Percentiles rank a stretch among this genome's conserved stretches.
Evolutionary conservation across 805 yeast genomes (phyloP).

Genomic region (Starmerella asiatica): DNA sequence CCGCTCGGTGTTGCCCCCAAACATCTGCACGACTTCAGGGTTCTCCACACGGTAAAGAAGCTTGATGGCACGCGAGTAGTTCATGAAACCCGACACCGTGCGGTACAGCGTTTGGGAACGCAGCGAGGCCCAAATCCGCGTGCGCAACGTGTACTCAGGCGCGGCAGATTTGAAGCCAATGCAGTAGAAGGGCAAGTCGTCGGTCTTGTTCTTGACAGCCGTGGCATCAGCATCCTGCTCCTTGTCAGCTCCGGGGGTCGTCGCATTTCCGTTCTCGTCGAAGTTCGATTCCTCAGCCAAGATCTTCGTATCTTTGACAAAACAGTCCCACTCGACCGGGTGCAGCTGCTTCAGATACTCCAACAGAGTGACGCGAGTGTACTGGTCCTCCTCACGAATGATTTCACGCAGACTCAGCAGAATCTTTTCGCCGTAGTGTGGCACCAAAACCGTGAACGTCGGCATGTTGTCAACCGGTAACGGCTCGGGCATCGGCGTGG

Average conservation of each 20-base stretch:
- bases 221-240: conserved; percentile 42
- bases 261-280: conserved; percentile 35
- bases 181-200: conserved; percentile 86
- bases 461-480: conserved; percentile 99
- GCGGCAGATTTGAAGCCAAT: conserved; percentile 97
- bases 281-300: conserved; percentile 85
- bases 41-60: conserved; percentile 86
- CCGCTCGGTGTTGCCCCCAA: conserved; percentile 97
- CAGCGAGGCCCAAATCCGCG: conserved; percentile 96
- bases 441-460: conserved; percentile 90
- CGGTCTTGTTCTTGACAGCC: conserved; percentile 70
- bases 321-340: conserved; percentile 96
- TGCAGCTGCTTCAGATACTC: conserved; percentile 91
- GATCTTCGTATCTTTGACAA: conserved; percentile 89
- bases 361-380: conserved; percentile 81
- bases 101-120: conserved; percentile 94
- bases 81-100: conserved; percentile 97
- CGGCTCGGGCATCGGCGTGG: conserved; percentile 98
- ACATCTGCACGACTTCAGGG: conserved; percentile 92
- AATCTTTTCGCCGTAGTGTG: conserved; percentile 93
- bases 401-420: conserved; percentile 86
- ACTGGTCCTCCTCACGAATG: conserved; percentile 93
- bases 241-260: conserved; percentile 19
- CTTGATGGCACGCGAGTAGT: conserved; percentile 91
- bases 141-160: conserved; percentile 89